Evolutionary conservation across 2,329 filamentous ascomycete species (phyloP).

Genomic region (Colletotrichum lindemuthianum): DNA sequence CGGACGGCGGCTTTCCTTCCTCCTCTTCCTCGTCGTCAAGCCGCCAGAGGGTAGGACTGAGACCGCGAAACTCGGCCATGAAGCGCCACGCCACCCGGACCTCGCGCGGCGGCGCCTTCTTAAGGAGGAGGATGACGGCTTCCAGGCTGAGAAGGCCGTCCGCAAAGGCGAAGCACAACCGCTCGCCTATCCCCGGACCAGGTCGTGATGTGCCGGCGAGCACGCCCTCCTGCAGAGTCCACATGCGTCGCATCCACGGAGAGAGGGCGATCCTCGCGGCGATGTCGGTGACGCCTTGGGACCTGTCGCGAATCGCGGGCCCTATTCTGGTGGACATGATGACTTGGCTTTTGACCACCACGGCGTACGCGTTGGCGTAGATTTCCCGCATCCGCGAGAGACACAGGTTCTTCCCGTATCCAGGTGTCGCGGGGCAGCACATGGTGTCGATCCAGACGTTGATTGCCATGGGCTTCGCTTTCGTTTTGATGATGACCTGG

Average conservation of each 20-base stretch:
- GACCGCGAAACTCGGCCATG: constrained; percentile 6
- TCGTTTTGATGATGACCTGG: constrained; percentile 1
- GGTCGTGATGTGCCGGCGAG: constrained; percentile 6
- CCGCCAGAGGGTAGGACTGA: constrained; percentile 5
- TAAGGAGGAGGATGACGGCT: constrained; percentile 6
- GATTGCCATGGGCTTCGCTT: neutral
- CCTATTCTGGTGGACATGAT: neutral
- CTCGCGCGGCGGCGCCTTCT: constrained; percentile 5
- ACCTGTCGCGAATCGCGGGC: neutral
- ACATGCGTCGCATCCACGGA: constrained; percentile 30
- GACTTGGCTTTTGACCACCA: constrained; percentile 14
- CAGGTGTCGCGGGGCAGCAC: constrained; percentile 13
- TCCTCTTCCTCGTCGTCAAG: neutral
- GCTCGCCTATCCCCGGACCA: constrained; percentile 2
- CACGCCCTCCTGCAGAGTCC: constrained; percentile 31
- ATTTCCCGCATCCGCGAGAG: constrained; percentile 20
- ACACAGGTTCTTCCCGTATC: constrained; percentile 18
- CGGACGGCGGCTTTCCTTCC: neutral
- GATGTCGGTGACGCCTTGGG: constrained; percentile 13
- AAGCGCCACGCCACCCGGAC: neutral
- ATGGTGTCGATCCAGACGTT: constrained; percentile 21
- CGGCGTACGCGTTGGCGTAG: constrained; percentile 23
- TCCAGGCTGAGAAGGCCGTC: constrained; percentile 9
- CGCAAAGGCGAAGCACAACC: constrained; percentile 18
- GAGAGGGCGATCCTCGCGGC: constrained; percentile 16